These are phyloP conservation scores for Paracorniculantispora psalliotae DNA, from an alignment of 2,329 filamentous ascomycete genomes.

Conservation along the genomic window DNA sequence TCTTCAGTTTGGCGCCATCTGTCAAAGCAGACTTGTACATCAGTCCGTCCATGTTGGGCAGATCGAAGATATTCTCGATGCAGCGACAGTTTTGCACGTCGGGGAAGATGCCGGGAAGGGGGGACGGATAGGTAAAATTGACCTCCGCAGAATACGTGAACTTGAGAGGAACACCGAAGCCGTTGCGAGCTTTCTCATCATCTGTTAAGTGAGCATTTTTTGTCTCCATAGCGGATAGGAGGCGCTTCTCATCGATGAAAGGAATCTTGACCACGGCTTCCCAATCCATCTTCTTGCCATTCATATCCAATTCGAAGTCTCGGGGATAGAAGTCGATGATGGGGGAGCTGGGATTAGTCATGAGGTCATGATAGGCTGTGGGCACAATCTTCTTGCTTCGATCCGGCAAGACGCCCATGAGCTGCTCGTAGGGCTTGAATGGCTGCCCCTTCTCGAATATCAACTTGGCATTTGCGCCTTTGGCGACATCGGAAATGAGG, in stretches of 20 bases:
- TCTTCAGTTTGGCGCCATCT: conserved; percentile 75
- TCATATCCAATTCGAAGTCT: conserved; percentile 98
- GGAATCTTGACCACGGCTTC: conserved; percentile 98
- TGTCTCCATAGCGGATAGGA: conserved; percentile 80
- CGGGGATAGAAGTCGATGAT: conserved; percentile 98
- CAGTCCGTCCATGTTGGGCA: conserved; percentile 86
- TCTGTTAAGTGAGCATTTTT: conserved; percentile 73
- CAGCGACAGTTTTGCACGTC: conserved; percentile 84
- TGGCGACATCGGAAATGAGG: conserved; percentile 94
- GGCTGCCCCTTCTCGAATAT: conserved; percentile 93
- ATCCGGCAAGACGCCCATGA: conserved; percentile 97
- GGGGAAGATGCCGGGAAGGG: conserved; percentile 83
- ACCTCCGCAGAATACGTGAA: conserved; percentile 78
- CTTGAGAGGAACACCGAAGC: conserved; percentile 87
- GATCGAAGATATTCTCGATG: conserved; percentile 91
- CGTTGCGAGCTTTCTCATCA: conserved; percentile 77
- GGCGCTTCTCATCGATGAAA: conserved; percentile 88
- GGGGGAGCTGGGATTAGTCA: conserved; percentile 84
- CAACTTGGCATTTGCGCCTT: conserved; percentile 79
- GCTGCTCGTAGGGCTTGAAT: conserved; percentile 89
- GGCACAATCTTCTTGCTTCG: conserved; percentile 97
- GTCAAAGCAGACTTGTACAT: conserved; percentile 81
- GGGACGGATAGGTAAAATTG: conserved; percentile 81
- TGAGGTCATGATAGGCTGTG: conserved; percentile 77
- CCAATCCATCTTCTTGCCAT: conserved; percentile 99